Evolutionary conservation across 1,284 basidiomycete species (phyloP).

Genomic region (Leccinum discolor): DNA sequence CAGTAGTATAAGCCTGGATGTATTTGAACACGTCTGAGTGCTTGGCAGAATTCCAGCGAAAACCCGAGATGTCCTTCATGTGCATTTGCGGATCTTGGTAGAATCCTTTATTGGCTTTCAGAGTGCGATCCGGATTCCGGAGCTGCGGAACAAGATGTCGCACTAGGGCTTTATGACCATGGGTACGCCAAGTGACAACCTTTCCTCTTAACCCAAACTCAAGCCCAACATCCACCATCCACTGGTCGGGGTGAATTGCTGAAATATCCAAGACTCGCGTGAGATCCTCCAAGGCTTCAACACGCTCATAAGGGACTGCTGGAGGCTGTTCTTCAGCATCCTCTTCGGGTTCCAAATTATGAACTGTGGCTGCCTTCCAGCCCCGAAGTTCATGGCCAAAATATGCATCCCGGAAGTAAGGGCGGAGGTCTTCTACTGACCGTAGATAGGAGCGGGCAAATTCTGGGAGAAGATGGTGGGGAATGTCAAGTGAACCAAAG

Average conservation of each 20-base stretch:
- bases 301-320: not conserved
- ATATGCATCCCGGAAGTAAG: constrained; percentile 9
- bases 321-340: not conserved
- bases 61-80: constrained; percentile 8
- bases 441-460: not conserved
- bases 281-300: not conserved
- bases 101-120: not conserved
- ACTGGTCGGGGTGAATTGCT: not conserved
- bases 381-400: constrained; percentile 16
- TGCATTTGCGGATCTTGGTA: constrained; percentile 6
- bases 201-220: not conserved
- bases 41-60: not conserved
- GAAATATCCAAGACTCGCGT: not conserved
- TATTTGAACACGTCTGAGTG: not conserved
- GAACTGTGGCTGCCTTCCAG: constrained; percentile 8
- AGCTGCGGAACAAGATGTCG: not conserved
- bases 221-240: not conserved
- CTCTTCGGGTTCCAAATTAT: constrained; percentile 2
- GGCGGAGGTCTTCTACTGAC: not conserved
- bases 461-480: not conserved
- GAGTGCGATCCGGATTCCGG: not conserved
- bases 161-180: not conserved
- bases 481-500: not conserved
- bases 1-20: constrained; percentile 16
- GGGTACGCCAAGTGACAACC: not conserved